A percentile compares a stretch with the other conserved stretches of the same genome.
These are phyloP conservation scores for Coemansia sp. DNA, from an alignment of 192 early-diverging fungal genomes.

Conservation along the genomic window DNA sequence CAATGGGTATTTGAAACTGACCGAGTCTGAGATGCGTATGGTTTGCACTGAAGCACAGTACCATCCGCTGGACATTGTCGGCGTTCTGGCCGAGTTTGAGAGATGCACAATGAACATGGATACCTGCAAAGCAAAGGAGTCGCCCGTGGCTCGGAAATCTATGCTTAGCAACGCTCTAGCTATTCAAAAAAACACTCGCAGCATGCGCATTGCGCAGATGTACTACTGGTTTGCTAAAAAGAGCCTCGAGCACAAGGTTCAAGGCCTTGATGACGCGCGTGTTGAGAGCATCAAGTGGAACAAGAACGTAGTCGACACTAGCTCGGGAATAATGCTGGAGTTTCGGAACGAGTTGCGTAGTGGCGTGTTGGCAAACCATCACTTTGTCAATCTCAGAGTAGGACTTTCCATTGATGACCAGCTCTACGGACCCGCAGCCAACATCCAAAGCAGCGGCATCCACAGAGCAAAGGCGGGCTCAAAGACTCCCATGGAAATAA, in stretches of 20 bases:
- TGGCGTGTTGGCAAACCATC: constrained; percentile 20
- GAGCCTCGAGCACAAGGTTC: neutral
- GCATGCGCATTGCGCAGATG: constrained; percentile 25
- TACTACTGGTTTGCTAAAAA: constrained; percentile 16
- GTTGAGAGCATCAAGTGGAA: neutral
- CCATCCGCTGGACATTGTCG: constrained; percentile 19
- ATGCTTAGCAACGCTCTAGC: constrained; percentile 1
- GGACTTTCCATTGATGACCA: constrained; percentile 22
- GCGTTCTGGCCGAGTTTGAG: neutral
- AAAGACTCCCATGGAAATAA: neutral
- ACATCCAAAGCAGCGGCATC: too few species aligned
- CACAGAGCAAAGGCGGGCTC: too few species aligned
- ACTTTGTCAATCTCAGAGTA: constrained; percentile 17
- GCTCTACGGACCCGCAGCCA: constrained; percentile 5
- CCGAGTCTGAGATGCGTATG: constrained; percentile 8
- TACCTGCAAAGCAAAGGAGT: too few species aligned
- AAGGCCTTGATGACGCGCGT: neutral
- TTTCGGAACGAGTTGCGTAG: constrained; percentile 15
- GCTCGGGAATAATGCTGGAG: constrained; percentile 1
- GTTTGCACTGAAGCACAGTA: constrained; percentile 14
- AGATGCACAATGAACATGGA: neutral
- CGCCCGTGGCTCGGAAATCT: neutral
- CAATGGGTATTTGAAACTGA: constrained; percentile 8
- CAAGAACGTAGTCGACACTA: constrained; percentile 1
- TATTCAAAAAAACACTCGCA: constrained; percentile 7